phyloP scores from a whole-genome alignment of 306 rosid species.

The Cucurbita argyrosperma region DNA sequence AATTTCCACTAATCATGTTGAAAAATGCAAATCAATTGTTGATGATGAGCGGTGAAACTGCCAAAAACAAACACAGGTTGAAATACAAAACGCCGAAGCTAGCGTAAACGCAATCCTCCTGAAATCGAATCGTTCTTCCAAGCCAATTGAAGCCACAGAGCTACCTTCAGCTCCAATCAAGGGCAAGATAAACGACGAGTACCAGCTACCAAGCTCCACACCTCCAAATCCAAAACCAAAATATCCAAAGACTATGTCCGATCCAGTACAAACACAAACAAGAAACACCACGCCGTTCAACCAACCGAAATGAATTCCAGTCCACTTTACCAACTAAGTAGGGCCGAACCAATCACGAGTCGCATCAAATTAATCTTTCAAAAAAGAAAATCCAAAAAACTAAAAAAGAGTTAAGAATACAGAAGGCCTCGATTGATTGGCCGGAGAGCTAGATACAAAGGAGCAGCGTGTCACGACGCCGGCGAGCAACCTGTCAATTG shows the following conservation, averaged over 20 bases:
- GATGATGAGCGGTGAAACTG: background rate
- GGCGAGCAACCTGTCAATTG: conserved; percentile 12
- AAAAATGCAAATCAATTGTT: background rate
- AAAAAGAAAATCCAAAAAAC: background rate
- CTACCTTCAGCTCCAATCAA: conserved; percentile 5
- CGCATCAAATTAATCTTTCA: background rate
- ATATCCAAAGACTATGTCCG: background rate
- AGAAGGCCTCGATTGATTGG: conserved; percentile 3
- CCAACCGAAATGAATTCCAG: background rate
- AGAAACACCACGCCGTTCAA: background rate
- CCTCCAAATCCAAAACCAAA: background rate
- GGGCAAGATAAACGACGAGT: background rate
- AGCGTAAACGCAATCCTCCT: background rate
- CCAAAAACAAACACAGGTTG: background rate
- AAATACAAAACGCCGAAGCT: background rate
- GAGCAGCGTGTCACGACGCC: conserved; percentile 14
- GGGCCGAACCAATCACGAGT: conserved; percentile 3
- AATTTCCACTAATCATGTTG: conserved; percentile 51
- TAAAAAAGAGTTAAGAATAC: background rate
- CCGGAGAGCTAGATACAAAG: background rate
- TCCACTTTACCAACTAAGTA: conserved; percentile 5
- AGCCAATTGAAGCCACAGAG: background rate
- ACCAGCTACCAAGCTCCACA: background rate
- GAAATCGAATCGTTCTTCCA: background rate
- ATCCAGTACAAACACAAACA: background rate